phyloP scores from a whole-genome alignment of 2,329 filamentous ascomycete genomes.

The Colletotrichum theobromicola region DNA sequence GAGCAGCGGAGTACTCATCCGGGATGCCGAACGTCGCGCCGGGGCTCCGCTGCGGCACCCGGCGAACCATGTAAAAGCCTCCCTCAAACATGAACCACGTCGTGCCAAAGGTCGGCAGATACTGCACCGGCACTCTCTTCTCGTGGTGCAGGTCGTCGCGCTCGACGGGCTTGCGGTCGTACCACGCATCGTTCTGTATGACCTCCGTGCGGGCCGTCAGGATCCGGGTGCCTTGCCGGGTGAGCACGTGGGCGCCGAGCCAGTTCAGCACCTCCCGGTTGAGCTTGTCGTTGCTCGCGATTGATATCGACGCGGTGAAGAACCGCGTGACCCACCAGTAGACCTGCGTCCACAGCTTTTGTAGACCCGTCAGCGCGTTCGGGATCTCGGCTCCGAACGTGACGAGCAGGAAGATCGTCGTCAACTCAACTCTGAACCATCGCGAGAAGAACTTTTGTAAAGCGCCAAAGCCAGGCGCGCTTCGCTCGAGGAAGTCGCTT shows the following conservation, averaged over 20 bases:
- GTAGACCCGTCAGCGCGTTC: conserved; percentile 32
- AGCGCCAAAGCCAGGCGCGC: conserved; percentile 25
- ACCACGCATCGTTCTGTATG: conserved; percentile 34
- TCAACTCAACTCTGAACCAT: conserved; percentile 39
- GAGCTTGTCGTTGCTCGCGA: conserved; percentile 39
- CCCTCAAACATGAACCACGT: conserved; percentile 39
- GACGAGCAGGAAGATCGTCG: conserved; percentile 33
- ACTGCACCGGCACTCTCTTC: conserved; percentile 39
- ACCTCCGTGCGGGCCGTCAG: conserved; percentile 38
- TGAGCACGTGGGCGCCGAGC: conserved; percentile 38
- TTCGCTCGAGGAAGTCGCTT: conserved; percentile 3
- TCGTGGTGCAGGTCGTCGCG: conserved; percentile 36
- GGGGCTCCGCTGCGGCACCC: conserved; percentile 26
- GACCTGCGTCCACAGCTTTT: conserved; percentile 30
- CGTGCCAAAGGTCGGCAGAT: conserved; percentile 40
- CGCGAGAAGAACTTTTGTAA: conserved; percentile 36
- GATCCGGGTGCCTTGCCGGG: conserved; percentile 32
- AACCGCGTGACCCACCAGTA: conserved; percentile 42
- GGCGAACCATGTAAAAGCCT: conserved; percentile 39
- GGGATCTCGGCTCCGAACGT: conserved; percentile 39
- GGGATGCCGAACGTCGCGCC: conserved; percentile 23
- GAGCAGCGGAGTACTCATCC: conserved; percentile 37
- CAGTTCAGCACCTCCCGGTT: conserved; percentile 43
- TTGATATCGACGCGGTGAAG: conserved; percentile 41
- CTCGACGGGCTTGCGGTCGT: conserved; percentile 29